These are phyloP conservation scores for Echeveria elegans DNA, from an alignment of 164 flowering plant species.

Conservation along the genomic window DNA sequence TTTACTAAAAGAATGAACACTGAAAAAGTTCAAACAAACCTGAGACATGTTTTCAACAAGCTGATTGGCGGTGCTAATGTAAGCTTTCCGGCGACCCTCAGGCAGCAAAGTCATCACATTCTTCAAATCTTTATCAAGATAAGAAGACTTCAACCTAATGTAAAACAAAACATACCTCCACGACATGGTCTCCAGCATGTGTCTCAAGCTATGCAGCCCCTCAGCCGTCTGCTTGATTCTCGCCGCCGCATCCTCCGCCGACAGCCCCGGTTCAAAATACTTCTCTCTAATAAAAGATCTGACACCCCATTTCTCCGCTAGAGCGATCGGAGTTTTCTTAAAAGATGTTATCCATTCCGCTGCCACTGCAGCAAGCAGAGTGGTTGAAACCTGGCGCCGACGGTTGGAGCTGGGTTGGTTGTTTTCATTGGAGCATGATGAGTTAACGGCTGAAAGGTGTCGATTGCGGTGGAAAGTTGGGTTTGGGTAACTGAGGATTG, in stretches of 20 bases:
- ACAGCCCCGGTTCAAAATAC: constrained; percentile 63
- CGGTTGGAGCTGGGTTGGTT: background rate
- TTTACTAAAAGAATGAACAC: background rate
- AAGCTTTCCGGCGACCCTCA: constrained; percentile 29
- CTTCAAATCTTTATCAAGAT: constrained; percentile 64
- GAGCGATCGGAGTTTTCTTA: constrained; percentile 23
- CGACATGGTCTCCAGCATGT: constrained; percentile 77
- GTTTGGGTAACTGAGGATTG: background rate
- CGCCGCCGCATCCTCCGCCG: constrained; percentile 76
- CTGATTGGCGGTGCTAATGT: constrained; percentile 57
- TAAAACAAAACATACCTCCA: constrained; percentile 81
- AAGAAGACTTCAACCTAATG: constrained; percentile 55
- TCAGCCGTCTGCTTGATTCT: constrained; percentile 73
- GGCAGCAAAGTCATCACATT: constrained; percentile 56
- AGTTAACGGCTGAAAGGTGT: background rate
- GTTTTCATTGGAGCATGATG: background rate
- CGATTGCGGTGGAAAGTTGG: background rate
- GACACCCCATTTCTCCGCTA: constrained; percentile 71
- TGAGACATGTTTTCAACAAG: constrained; percentile 72
- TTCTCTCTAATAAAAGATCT: constrained; percentile 53
- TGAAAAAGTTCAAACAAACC: constrained; percentile 24
- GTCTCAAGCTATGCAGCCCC: constrained; percentile 60
- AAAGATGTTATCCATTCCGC: constrained; percentile 25
- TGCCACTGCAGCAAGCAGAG: constrained; percentile 28
- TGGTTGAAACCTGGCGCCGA: constrained; percentile 13